These are phyloP conservation scores for Purpureocillium lavendulum DNA, from an alignment of 2,329 filamentous ascomycete genomes.

Conservation along the genomic window DNA sequence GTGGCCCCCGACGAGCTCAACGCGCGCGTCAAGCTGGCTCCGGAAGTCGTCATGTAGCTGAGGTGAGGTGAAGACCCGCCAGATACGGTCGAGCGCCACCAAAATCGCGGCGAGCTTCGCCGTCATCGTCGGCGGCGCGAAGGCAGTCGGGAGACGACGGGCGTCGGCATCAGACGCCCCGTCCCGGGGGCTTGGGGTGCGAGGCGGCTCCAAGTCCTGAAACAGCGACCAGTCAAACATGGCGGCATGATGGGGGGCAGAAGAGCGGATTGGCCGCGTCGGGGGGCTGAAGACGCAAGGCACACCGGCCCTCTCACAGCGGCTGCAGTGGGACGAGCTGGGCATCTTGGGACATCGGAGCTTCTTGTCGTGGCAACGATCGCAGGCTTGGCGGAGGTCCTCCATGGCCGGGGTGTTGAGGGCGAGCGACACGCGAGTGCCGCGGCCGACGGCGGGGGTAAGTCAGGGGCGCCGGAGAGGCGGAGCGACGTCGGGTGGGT, in stretches of 20 bases:
- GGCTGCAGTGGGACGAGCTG: constrained; percentile 25
- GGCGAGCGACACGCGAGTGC: too few species aligned
- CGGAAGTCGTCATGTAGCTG: constrained; percentile 13
- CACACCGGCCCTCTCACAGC: constrained; percentile 31
- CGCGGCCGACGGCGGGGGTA: too few species aligned
- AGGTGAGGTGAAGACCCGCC: constrained; percentile 4
- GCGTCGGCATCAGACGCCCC: too few species aligned
- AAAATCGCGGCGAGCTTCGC: constrained; percentile 13
- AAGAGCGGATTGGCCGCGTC: constrained; percentile 11
- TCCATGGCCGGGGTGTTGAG: too few species aligned
- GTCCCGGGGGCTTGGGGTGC: not conserved
- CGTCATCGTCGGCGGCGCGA: not conserved
- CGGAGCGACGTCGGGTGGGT: too few species aligned
- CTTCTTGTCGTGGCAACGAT: constrained; percentile 39
- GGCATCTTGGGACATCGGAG: constrained; percentile 33
- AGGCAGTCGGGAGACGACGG: too few species aligned
- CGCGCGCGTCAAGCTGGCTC: constrained; percentile 13
- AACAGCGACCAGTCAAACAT: constrained; percentile 14
- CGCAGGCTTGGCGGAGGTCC: constrained; percentile 24
- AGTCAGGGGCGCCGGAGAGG: too few species aligned
- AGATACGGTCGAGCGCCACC: constrained; percentile 13
- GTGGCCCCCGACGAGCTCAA: constrained; percentile 13
- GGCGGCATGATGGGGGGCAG: not conserved
- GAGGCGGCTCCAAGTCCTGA: constrained; percentile 8
- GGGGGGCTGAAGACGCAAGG: constrained; percentile 35